These are phyloP conservation scores for Strobilomyces echinocephalus DNA, from an alignment of 768 basidiomycete genomes.

Conservation along the genomic window DNA sequence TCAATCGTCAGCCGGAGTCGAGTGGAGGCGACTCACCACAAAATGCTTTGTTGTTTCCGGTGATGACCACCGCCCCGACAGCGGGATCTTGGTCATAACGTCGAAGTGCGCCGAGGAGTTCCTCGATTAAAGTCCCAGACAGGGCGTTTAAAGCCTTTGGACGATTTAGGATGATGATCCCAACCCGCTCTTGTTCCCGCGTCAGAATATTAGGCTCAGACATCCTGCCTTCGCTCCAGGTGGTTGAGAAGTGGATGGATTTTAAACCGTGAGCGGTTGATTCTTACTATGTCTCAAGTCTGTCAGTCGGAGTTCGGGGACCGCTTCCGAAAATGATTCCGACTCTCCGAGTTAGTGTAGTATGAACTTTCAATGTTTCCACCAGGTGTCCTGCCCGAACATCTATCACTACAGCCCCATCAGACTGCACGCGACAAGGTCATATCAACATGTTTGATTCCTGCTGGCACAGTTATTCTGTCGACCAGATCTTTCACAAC, in stretches of 20 bases:
- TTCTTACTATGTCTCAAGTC: no score
- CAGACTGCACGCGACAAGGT: constrained; percentile 48
- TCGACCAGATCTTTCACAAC: constrained; percentile 42
- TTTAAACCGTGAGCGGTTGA: no score
- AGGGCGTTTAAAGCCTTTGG: constrained; percentile 88
- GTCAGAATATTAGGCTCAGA: constrained; percentile 23
- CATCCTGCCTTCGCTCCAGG: constrained; percentile 9
- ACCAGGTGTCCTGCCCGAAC: constrained; percentile 4
- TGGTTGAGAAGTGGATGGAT: background rate
- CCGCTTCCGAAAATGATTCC: background rate
- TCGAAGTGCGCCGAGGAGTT: constrained; percentile 71
- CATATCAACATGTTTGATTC: constrained; percentile 36
- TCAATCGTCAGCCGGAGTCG: background rate
- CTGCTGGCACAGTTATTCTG: constrained; percentile 48
- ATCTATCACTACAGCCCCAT: constrained; percentile 38
- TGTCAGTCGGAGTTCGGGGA: background rate
- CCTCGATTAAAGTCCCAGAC: constrained; percentile 66
- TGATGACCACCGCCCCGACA: constrained; percentile 84
- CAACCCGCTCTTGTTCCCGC: constrained; percentile 20
- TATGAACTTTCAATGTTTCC: constrained; percentile 9
- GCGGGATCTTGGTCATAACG: constrained; percentile 63
- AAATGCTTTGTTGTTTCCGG: constrained; percentile 85
- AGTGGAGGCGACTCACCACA: constrained; percentile 4
- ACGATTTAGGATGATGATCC: constrained; percentile 75
- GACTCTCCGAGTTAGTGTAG: no score